A percentile compares a stretch with the other conserved stretches of the same genome.
phyloP scores from a whole-genome alignment of 495 filamentous ascomycete species.

The Tuber melanosporum region DNA sequence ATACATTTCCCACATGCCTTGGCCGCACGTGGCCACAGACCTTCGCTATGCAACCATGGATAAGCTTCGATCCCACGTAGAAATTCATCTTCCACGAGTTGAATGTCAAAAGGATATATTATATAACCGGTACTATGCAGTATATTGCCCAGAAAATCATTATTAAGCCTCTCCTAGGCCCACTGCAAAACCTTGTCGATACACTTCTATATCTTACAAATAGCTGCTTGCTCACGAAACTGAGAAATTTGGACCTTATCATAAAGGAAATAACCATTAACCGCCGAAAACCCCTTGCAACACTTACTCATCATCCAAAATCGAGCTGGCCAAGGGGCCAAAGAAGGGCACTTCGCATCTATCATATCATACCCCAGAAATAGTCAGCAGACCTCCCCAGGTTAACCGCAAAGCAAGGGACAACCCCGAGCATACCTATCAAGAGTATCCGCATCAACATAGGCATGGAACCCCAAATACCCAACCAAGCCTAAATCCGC shows the following conservation, averaged over 20 bases:
- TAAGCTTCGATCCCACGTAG: neutral
- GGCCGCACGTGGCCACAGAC: neutral
- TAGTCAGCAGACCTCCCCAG: neutral
- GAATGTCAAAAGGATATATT: neutral
- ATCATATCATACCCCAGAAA: slow-evolving; percentile 32
- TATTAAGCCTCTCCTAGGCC: neutral
- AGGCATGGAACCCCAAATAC: slow-evolving; percentile 71
- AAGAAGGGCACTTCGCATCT: slow-evolving; percentile 84
- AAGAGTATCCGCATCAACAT: slow-evolving; percentile 81
- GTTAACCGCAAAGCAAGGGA: neutral
- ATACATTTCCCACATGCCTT: neutral
- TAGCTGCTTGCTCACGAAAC: neutral
- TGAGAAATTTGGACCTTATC: neutral
- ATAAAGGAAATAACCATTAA: neutral
- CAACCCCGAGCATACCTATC: slow-evolving; percentile 54
- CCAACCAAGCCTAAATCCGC: slow-evolving; percentile 69
- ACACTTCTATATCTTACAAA: slow-evolving; percentile 3
- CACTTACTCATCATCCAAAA: slow-evolving; percentile 79
- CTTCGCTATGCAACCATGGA: neutral
- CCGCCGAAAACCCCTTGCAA: neutral
- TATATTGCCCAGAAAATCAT: neutral
- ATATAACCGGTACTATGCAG: neutral
- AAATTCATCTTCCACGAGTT: neutral
- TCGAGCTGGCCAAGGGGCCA: slow-evolving; percentile 74
- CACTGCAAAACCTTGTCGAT: neutral